These are phyloP conservation scores for Medicago ruthenica DNA, from an alignment of 306 rosid genomes.

Conservation along the genomic window DNA sequence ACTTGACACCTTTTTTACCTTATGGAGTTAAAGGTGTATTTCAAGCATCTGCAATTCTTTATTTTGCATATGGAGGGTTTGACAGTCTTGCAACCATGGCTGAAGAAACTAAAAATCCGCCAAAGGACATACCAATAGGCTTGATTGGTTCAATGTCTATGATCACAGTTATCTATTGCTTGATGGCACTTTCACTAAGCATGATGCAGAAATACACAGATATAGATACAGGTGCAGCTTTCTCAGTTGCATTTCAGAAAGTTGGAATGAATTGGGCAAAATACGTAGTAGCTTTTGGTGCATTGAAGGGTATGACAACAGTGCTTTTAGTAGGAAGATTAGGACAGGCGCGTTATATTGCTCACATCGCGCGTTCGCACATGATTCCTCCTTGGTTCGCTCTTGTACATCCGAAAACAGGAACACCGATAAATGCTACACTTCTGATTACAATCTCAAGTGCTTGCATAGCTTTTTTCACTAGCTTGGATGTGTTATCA, in stretches of 20 bases:
- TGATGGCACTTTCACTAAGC: constrained; percentile 71
- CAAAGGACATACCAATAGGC: constrained; percentile 74
- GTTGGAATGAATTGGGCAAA: constrained; percentile 88
- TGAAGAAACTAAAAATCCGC: constrained; percentile 77
- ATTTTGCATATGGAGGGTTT: constrained; percentile 82
- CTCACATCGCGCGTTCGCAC: constrained; percentile 83
- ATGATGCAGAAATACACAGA: constrained; percentile 84
- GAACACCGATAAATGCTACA: constrained; percentile 85
- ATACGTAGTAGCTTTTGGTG: constrained; percentile 75
- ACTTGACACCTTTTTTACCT: constrained; percentile 69
- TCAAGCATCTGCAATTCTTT: constrained; percentile 71
- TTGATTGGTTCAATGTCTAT: constrained; percentile 76
- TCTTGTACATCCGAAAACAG: constrained; percentile 77
- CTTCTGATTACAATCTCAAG: constrained; percentile 56
- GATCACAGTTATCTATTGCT: constrained; percentile 68
- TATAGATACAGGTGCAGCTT: constrained; percentile 64
- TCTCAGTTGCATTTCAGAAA: constrained; percentile 65
- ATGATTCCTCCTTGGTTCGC: constrained; percentile 89
- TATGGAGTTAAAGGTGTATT: constrained; percentile 65
- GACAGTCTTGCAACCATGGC: constrained; percentile 76
- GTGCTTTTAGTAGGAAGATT: constrained; percentile 69
- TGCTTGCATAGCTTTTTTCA: constrained; percentile 66
- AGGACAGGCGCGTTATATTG: constrained; percentile 63
- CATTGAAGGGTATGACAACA: constrained; percentile 81
- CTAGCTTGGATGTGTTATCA: constrained; percentile 64